Conservation (phyloP, 2,329 filamentous ascomycete genomes). For the Colletotrichum noveboracense region DNA sequence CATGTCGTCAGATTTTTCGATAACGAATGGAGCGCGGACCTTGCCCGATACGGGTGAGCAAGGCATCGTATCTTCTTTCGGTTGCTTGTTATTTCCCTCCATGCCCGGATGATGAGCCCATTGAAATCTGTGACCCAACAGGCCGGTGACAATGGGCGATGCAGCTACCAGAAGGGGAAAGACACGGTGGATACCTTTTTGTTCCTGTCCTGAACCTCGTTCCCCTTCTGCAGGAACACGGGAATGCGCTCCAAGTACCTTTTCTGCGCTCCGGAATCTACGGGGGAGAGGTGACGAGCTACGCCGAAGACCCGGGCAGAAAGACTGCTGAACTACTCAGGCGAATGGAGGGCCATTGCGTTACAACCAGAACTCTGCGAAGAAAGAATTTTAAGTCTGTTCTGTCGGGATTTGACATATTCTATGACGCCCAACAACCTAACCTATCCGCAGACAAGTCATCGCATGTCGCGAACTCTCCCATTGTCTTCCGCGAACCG, state of each 20-base stretch:
- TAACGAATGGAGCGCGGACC: background rate
- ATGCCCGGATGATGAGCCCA: background rate
- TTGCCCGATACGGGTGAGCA: background rate
- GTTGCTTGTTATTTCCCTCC: background rate
- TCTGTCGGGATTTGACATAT: slow-evolving; percentile 12
- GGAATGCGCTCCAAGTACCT: background rate
- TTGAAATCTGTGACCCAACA: background rate
- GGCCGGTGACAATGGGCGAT: background rate
- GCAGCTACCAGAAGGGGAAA: background rate
- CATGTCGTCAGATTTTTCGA: background rate
- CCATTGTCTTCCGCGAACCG: slow-evolving; percentile 16
- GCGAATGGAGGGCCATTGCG: background rate
- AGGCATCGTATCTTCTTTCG: background rate
- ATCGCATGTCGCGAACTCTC: slow-evolving; percentile 20
- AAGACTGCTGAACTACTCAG: background rate
- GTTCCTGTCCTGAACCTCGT: background rate
- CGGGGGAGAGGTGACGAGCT: background rate
- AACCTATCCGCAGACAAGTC: slow-evolving; percentile 7
- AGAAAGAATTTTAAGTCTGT: background rate
- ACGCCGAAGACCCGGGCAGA: background rate
- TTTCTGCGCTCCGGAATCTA: background rate
- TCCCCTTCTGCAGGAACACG: background rate
- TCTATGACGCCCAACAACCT: background rate
- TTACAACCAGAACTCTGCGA: background rate
- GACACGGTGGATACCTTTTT: background rate